Conservation (phyloP, 2,329 filamentous ascomycete species). For the Coniochaeta hoffmannii region DNA sequence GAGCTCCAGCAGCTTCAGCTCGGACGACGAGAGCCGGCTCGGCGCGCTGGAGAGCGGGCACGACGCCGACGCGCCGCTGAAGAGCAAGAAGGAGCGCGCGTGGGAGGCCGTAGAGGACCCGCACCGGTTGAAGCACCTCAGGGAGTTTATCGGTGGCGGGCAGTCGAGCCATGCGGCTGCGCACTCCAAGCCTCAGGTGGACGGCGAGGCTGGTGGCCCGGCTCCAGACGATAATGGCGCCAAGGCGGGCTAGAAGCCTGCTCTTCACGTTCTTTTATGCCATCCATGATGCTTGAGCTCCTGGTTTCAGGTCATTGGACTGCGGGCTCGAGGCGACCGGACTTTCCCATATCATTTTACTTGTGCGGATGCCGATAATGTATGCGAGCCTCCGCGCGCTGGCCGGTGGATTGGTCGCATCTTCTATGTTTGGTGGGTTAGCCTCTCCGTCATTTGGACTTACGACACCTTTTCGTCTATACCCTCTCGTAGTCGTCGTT, state of each 20-base stretch:
- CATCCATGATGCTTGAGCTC: not conserved
- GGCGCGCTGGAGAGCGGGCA: slow-evolving; percentile 33
- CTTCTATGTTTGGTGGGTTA: not conserved
- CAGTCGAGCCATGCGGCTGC: not conserved
- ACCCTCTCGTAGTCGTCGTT: not conserved
- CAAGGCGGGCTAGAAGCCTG: not conserved
- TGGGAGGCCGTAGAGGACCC: slow-evolving; percentile 46
- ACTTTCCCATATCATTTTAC: too few relatives aligned
- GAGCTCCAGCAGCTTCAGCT: slow-evolving; percentile 41
- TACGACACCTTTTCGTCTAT: not conserved
- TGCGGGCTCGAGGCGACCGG: too few relatives aligned
- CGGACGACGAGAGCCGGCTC: slow-evolving; percentile 44
- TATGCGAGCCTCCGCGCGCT: too few relatives aligned
- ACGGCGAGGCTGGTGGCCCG: not conserved
- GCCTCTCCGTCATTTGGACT: not conserved
- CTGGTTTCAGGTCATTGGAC: too few relatives aligned
- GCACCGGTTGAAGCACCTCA: slow-evolving; percentile 29
- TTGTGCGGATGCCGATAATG: too few relatives aligned
- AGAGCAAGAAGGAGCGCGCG: slow-evolving; percentile 45
- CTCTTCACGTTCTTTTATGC: not conserved
- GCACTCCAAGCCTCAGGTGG: not conserved
- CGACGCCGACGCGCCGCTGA: slow-evolving; percentile 25
- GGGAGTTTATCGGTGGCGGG: not conserved
- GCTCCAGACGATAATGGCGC: not conserved
- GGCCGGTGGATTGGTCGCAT: not conserved